Evolutionary conservation across 164 flowering plant species (phyloP).

Genomic region (Amborella trichopoda): DNA sequence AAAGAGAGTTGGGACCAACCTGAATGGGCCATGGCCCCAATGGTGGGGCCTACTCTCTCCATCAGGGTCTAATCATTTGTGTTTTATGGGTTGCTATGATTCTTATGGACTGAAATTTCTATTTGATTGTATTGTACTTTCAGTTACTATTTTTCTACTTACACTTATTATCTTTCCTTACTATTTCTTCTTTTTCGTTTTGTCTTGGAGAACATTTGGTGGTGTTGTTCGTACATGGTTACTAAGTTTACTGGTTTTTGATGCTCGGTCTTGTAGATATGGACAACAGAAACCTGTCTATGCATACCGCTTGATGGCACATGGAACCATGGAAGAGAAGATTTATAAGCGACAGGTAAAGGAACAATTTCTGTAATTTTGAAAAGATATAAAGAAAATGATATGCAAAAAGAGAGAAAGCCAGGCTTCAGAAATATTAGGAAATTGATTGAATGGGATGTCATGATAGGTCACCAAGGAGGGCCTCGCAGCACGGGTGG

Average conservation of each 20-base stretch:
- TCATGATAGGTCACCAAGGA: constrained; percentile 79
- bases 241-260: constrained; percentile 1
- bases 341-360: constrained; percentile 95
- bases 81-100: too few relatives aligned
- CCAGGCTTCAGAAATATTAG: background rate
- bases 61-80: too few relatives aligned
- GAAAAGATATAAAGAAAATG: too few relatives aligned
- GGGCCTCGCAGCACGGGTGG: constrained; percentile 98
- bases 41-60: too few relatives aligned
- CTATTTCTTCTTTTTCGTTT: too few relatives aligned
- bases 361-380: background rate
- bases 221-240: too few relatives aligned
- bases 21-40: too few relatives aligned
- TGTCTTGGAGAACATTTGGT: too few relatives aligned
- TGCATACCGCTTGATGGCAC: constrained; percentile 92
- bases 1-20: too few relatives aligned
- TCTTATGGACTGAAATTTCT: too few relatives aligned
- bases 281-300: constrained; percentile 94
- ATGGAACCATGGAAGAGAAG: constrained; percentile 98
- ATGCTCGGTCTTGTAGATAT: constrained; percentile 44
- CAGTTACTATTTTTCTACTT: background rate
- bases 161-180: too few relatives aligned
- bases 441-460: constrained; percentile 5
- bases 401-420: too few relatives aligned
- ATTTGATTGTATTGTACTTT: background rate